Evolutionary conservation across 192 early-diverging fungal genomes (phyloP), one percentile per base, ranked within the genome.

Genomic region (Irineochytrium annulatum): DNA sequence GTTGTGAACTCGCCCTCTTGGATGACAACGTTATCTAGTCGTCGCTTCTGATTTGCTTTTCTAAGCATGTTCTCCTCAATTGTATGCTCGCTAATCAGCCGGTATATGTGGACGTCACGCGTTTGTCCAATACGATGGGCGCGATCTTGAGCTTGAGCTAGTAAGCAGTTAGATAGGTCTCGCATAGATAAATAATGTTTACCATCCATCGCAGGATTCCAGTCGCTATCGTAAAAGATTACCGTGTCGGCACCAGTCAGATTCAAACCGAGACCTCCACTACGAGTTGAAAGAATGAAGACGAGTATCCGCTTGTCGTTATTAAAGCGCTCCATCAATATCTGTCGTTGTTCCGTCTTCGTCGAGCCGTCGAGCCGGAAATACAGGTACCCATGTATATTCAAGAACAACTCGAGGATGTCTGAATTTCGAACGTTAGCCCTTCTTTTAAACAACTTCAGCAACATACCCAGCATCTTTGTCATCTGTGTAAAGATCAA

Each of bases 401-500:
- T 3, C 45, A 3, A 14, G 24, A 22, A 66, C 68, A 92, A 92
- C 32, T 85, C 55, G 43, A 29, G 20, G 22, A 22, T 57, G 17
- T 60, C 70, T 16, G 31, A 37, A 37, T 29, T 58, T 55, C 60
- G 62, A n/a, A n/a, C n/a, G n/a, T n/a, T n/a, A n/a, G n/a, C n/a
- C n/a, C n/a, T n/a, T n/a, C n/a, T n/a, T n/a, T n/a, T n/a, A n/a
- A n/a, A n/a, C n/a, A n/a, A n/a, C n/a, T n/a, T n/a, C n/a, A n/a
- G n/a, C n/a, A n/a, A 76, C 46, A 64, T 51, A 63, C 92, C 89
- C 71, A 96, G 70, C 73, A 92, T 86, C 45, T 86, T 84, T 3
- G 89, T 86, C 71, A 94, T 90, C 74, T 96, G 93, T n/a, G 87
- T 89, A 69, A 94, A 96, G 11, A 96, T 84, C 43, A 96, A 73